phyloP scores from a whole-genome alignment of 768 basidiomycete species.

The Infundibulicybe gibba region DNA sequence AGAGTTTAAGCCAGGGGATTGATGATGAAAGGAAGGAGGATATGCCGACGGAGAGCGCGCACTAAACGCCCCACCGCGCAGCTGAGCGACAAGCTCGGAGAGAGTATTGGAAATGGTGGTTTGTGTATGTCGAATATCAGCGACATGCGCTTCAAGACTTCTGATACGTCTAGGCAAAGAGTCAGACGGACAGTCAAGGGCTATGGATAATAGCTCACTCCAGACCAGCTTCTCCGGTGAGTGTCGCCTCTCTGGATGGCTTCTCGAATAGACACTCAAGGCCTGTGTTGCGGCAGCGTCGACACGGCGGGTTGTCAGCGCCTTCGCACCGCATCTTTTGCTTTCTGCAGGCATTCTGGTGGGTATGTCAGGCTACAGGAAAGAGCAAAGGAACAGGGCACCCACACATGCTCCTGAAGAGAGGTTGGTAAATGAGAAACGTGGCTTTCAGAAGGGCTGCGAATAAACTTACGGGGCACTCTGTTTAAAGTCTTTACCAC shows the following conservation, averaged over 20 bases:
- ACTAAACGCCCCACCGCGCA: conserved; percentile 53
- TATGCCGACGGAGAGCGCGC: conserved; percentile 66
- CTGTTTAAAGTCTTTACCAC: conserved; percentile 76
- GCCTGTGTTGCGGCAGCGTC: conserved; percentile 85
- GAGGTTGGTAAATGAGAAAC: conserved; percentile 11
- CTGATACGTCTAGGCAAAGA: conserved; percentile 70
- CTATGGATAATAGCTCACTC: conserved; percentile 54
- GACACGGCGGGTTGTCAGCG: conserved; percentile 95
- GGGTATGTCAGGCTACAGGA: conserved; percentile 5
- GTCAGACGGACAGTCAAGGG: conserved; percentile 9
- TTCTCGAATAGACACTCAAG: conserved; percentile 96
- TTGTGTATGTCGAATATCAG: conserved; percentile 75
- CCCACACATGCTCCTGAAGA: conserved; percentile 76
- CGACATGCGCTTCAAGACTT: conserved; percentile 82
- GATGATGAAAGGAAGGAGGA: conserved; percentile 50
- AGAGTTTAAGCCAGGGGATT: conserved; percentile 66
- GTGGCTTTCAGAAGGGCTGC: conserved; percentile 11
- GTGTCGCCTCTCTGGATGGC: conserved; percentile 80
- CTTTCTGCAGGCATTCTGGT: conserved; percentile 89
- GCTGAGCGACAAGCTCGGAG: conserved; percentile 72
- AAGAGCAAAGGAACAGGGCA: conserved; percentile 10
- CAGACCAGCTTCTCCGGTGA: conserved; percentile 85
- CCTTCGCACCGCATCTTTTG: conserved; percentile 99
- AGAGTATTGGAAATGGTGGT: conserved; percentile 75
- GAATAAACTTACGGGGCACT: conserved; percentile 69